A percentile compares a stretch with the other conserved stretches of the same genome.
Evolutionary conservation across 176 grass and related monocot genomes (phyloP).

Genomic region (Dactylis glomerata): DNA sequence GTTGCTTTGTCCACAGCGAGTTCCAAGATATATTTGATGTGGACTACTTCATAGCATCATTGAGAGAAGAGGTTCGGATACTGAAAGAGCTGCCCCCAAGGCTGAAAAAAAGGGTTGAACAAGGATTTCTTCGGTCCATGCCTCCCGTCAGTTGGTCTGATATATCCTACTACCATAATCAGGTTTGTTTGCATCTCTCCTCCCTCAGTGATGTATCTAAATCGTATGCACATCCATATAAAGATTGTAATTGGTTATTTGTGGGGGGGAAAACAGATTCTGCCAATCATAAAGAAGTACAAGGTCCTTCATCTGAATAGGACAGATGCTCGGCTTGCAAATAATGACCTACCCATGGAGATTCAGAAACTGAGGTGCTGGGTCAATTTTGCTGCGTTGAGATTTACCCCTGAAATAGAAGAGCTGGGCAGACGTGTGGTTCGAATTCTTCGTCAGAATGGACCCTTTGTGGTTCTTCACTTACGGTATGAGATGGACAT

Average conservation of each 20-base stretch:
- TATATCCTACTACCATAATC: constrained; percentile 76
- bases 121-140: constrained; percentile 68
- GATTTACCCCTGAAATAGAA: constrained; percentile 92
- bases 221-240: constrained; percentile 17
- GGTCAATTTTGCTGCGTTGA: constrained; percentile 75
- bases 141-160: constrained; percentile 90
- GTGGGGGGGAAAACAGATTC: constrained; percentile 63
- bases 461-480: constrained; percentile 87
- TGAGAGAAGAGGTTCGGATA: constrained; percentile 83
- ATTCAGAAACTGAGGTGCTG: constrained; percentile 84
- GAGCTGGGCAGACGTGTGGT: constrained; percentile 69
- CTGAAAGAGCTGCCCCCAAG: constrained; percentile 79
- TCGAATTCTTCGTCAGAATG: constrained; percentile 62
- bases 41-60: constrained; percentile 87
- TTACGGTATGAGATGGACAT: constrained; percentile 99
- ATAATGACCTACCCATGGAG: constrained; percentile 74
- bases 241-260: constrained; percentile 45
- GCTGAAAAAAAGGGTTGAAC: constrained; percentile 70
- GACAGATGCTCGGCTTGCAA: constrained; percentile 83
- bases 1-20: constrained; percentile 49
- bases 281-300: constrained; percentile 79
- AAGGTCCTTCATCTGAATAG: constrained; percentile 85
- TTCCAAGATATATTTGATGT: constrained; percentile 97
- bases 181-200: constrained; percentile 44
- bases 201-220: constrained; percentile 8